These are phyloP conservation scores for Tritrichomonas musculus DNA, from an alignment of 208 protist genomes.

Conservation along the genomic window DNA sequence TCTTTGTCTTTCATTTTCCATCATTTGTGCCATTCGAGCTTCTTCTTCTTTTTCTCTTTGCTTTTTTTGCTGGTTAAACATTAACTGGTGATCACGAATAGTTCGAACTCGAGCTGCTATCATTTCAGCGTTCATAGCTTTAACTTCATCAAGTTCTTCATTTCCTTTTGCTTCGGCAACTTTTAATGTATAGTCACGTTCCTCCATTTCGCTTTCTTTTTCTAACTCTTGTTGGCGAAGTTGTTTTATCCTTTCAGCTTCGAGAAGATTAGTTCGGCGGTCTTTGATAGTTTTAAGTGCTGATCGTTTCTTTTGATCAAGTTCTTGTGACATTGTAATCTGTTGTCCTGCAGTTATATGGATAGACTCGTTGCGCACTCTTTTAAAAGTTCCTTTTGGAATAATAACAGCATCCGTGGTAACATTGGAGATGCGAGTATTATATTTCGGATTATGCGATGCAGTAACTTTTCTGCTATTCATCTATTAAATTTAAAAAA, in stretches of 20 bases:
- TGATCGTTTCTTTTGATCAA: no score
- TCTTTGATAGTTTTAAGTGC: no score
- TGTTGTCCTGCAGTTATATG: neutral
- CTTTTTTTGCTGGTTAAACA: neutral
- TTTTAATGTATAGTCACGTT: neutral
- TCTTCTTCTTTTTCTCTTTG: neutral
- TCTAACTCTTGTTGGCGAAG: neutral
- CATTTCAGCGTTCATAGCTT: constrained; percentile 15
- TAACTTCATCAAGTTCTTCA: constrained; percentile 33
- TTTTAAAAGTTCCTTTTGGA: neutral
- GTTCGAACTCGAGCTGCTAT: neutral
- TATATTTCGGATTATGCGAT: neutral
- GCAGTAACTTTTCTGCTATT: no score
- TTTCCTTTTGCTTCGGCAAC: neutral
- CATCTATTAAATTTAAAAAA: no score
- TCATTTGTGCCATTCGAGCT: no score
- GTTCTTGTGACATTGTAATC: neutral
- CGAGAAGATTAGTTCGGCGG: no score
- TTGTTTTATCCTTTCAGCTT: neutral
- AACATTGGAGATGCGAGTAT: neutral
- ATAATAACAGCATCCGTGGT: neutral
- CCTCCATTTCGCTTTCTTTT: neutral
- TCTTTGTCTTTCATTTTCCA: neutral
- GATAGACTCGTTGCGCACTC: neutral
- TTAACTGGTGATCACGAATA: neutral